phyloP scores from a whole-genome alignment of 2,329 filamentous ascomycete species.

The Curvularia eragrostidis region DNA sequence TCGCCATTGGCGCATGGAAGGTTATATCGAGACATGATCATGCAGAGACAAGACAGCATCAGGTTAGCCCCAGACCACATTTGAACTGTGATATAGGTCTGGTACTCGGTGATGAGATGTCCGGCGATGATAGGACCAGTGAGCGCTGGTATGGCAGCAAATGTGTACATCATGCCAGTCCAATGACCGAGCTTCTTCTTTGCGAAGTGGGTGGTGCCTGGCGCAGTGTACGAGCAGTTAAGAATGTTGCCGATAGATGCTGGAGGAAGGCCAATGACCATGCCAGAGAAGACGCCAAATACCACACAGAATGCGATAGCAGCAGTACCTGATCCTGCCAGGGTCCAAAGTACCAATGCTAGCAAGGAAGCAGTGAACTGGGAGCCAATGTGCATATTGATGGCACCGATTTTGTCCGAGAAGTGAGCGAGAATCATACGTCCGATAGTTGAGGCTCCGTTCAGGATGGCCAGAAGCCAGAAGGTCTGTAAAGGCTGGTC shows the following conservation, averaged over 20 bases:
- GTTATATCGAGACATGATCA: slow-evolving; percentile 45
- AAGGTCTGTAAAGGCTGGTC: slow-evolving; percentile 54
- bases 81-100: slow-evolving; percentile 55
- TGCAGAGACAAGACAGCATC: slow-evolving; percentile 51
- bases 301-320: slow-evolving; percentile 58
- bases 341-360: slow-evolving; percentile 54
- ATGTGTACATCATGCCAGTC: slow-evolving; percentile 61
- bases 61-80: slow-evolving; percentile 56
- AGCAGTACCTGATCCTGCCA: slow-evolving; percentile 46
- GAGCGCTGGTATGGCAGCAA: slow-evolving; percentile 54
- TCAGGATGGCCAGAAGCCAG: slow-evolving; percentile 60
- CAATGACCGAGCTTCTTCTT: slow-evolving; percentile 58
- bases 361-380: slow-evolving; percentile 54
- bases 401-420: slow-evolving; percentile 54
- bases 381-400: slow-evolving; percentile 55
- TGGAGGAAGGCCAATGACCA: slow-evolving; percentile 59
- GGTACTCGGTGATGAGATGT: slow-evolving; percentile 52
- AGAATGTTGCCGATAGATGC: slow-evolving; percentile 58
- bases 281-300: slow-evolving; percentile 58
- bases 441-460: slow-evolving; percentile 56
- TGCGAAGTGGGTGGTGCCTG: slow-evolving; percentile 34
- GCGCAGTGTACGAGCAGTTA: slow-evolving; percentile 40
- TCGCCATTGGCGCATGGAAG: slow-evolving; percentile 42
- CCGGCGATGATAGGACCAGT: slow-evolving; percentile 58
- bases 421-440: slow-evolving; percentile 55